Percentiles rank a stretch among this genome's conserved stretches.
Conservation (phyloP, 345 rosid genomes). For the Eucalyptus caleyi region DNA sequence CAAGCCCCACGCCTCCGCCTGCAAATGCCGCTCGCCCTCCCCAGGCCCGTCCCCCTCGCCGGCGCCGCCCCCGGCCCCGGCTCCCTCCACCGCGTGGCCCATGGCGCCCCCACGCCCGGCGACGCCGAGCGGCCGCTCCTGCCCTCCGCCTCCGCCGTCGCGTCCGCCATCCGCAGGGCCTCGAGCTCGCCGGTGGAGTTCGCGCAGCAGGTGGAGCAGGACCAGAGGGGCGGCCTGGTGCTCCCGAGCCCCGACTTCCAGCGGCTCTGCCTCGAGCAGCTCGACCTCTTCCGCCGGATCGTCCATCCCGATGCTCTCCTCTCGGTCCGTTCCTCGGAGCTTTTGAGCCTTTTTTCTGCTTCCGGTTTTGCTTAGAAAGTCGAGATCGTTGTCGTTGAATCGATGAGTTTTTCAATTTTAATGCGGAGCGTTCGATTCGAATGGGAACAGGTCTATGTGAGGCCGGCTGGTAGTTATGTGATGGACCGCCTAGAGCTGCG, state of each 20-base stretch:
- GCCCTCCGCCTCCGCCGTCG: conserved; percentile 75
- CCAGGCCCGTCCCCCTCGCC: neutral
- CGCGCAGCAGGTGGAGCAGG: conserved; percentile 47
- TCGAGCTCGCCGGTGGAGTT: conserved; percentile 74
- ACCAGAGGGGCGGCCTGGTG: conserved; percentile 36
- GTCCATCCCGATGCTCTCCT: conserved; percentile 64
- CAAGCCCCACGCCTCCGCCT: neutral
- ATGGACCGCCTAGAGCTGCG: conserved; percentile 92
- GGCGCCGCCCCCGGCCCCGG: neutral
- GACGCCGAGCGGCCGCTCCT: conserved; percentile 7
- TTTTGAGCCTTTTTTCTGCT: neutral
- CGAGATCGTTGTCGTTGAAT: neutral
- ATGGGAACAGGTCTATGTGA: conserved; percentile 52
- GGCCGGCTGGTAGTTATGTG: conserved; percentile 94
- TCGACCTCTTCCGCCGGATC: conserved; percentile 68
- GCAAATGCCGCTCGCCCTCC: neutral
- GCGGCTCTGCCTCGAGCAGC: conserved; percentile 65
- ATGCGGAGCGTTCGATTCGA: neutral
- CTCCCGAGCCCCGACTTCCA: conserved; percentile 80
- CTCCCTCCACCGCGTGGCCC: conserved; percentile 34
- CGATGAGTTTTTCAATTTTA: neutral
- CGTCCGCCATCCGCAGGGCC: conserved; percentile 49
- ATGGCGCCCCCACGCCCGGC: conserved; percentile 15
- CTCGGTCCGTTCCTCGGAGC: conserved; percentile 27
- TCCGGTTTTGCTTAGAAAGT: neutral